Evolutionary conservation across 2,329 filamentous ascomycete species (phyloP), one percentile per base, ranked within the genome.

Genomic region (Cercospora canescens): DNA sequence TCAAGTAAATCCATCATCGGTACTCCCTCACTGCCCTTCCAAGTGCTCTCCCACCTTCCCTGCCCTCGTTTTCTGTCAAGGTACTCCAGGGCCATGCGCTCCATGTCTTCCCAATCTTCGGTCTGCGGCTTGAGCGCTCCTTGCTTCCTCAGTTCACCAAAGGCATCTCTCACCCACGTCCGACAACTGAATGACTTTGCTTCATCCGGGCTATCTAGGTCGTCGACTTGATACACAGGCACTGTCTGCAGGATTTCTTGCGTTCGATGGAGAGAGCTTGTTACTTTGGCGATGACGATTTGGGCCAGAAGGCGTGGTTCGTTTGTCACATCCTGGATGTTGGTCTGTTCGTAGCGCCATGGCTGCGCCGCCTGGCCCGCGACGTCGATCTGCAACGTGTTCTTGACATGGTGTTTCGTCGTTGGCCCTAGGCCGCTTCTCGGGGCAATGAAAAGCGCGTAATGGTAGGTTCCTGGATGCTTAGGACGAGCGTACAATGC

Each of bases 401-500:
- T 70, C 58, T 67, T 65, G 24, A 67, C 67, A 26, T 70, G 67
- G 32, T 69, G 64, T 45, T 70, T 70, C 16, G 63, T 69, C 18
- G 65, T 61, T 1, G 63, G 52, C 7, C 55, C 67, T 48, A 62
- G 14, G 35, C 34, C 41, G 28, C 35, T 57, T 60, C 72, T 72
- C 5, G 69, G 65, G n/a, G 68, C 64, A 48, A 72, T 63, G 52
- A 72, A 71, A 12, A 74, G 64, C 1, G 72, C 70, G 62, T 70
- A 74, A 57, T 73, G 69, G 50, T 70, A 72, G 11, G 66, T 62
- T 5, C 52, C 67, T 3, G 69, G 69, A 57, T 73, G 67, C 39
- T 72, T 74, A 2, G 69, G 65, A 3, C 71, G 70, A 16, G 69
- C 64, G 64, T 74, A 74, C 34, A 74, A 62, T 21, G 68, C 69